Percentiles rank a stretch among this genome's conserved stretches.
Evolutionary conservation across 1,139 yeast genomes (phyloP).

Genomic region (Petasospora fabianii): DNA sequence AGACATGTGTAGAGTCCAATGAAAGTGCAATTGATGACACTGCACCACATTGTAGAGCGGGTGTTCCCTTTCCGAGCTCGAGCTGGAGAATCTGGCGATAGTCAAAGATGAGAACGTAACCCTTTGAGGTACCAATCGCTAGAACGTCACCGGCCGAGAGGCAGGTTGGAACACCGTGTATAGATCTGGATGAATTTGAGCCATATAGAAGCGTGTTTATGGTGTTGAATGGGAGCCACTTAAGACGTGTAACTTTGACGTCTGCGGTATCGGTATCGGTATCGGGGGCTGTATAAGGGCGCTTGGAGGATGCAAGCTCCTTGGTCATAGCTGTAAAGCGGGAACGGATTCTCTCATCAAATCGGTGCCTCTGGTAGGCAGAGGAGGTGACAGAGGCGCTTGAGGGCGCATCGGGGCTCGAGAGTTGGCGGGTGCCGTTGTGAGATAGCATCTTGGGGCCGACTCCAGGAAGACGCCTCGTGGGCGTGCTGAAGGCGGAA

Average conservation of each 20-base stretch:
- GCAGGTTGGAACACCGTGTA: constrained; percentile 49
- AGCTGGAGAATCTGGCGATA: constrained; percentile 52
- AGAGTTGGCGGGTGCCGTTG: constrained; percentile 1
- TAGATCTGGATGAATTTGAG: constrained; percentile 34
- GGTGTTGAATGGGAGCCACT: constrained; percentile 44
- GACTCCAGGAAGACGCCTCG: constrained; percentile 4
- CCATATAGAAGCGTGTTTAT: constrained; percentile 35
- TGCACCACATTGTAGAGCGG: constrained; percentile 33
- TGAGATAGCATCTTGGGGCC: not conserved
- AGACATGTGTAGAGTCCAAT: constrained; percentile 44
- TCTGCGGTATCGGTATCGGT: constrained; percentile 2
- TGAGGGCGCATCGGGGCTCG: constrained; percentile 14
- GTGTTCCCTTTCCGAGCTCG: constrained; percentile 32
- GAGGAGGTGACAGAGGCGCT: constrained; percentile 16
- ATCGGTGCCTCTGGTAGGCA: constrained; percentile 14
- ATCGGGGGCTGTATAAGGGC: not conserved
- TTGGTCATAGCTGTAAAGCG: constrained; percentile 24
- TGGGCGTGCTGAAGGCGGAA: constrained; percentile 14
- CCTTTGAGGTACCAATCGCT: constrained; percentile 60
- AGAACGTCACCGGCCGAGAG: constrained; percentile 50
- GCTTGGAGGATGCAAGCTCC: not conserved
- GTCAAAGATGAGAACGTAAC: constrained; percentile 57
- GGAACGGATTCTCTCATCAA: constrained; percentile 31
- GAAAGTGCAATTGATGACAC: constrained; percentile 47
- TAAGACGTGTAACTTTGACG: constrained; percentile 23